Conservation (phyloP, 1,284 basidiomycete genomes). For the Spongispora temasekensis region DNA sequence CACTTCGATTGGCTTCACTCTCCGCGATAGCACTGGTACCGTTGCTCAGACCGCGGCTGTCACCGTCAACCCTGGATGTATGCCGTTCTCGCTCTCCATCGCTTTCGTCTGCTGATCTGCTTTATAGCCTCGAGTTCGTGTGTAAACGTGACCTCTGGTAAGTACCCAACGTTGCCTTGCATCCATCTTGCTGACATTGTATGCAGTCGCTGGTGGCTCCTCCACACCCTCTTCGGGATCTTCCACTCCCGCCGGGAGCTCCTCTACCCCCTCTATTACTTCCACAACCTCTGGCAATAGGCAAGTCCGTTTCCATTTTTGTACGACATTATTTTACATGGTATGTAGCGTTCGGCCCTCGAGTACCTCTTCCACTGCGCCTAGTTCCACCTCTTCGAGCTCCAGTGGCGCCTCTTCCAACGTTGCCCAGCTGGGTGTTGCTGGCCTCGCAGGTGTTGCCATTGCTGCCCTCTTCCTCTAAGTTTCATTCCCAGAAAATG, state of each 20-base stretch:
- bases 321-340: conserved; percentile 12
- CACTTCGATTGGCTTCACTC: conserved; percentile 47
- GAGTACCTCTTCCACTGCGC: conserved; percentile 17
- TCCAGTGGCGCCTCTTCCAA: conserved; percentile 35
- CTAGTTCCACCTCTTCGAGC: conserved; percentile 16
- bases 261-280: conserved; percentile 5
- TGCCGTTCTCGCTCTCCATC: conserved; percentile 16
- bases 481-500: conserved; percentile 10
- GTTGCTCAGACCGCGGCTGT: conserved; percentile 51
- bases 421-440: conserved; percentile 40
- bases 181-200: conserved; percentile 10
- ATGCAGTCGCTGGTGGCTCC: conserved; percentile 18
- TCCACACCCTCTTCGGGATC: conserved; percentile 17
- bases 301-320: conserved; percentile 17
- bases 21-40: conserved; percentile 55
- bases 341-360: background rate
- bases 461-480: conserved; percentile 45
- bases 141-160: conserved; percentile 28
- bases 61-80: conserved; percentile 50
- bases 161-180: background rate
- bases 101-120: background rate
- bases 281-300: conserved; percentile 6
- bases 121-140: conserved; percentile 38
- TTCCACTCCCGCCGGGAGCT: conserved; percentile 14
- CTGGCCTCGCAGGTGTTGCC: conserved; percentile 49